Evolutionary conservation across 225 moss, liverwort and hornwort species (phyloP).

Genomic region (Physcomitrellopsis africana): DNA sequence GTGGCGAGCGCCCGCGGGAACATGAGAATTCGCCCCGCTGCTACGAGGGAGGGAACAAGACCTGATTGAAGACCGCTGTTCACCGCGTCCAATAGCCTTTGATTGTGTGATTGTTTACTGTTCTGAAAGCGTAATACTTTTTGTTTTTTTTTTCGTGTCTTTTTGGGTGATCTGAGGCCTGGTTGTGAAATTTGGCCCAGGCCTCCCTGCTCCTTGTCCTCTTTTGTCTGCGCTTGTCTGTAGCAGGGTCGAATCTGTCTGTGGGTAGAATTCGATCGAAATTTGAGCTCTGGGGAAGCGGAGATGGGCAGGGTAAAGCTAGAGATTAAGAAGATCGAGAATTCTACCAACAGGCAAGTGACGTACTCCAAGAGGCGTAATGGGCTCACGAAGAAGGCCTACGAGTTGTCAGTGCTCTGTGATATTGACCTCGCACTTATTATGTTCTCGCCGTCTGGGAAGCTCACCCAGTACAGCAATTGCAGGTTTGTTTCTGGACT

Average conservation of each 20-base stretch:
- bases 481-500: constrained; percentile 42
- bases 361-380: constrained; percentile 61
- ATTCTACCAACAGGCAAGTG: constrained; percentile 60
- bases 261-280: too few relatives aligned
- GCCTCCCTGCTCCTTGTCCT: too few relatives aligned
- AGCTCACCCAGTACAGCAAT: constrained; percentile 57
- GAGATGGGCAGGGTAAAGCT: constrained; percentile 62
- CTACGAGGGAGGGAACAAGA: too few relatives aligned
- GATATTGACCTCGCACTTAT: constrained; percentile 60
- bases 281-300: background rate
- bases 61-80: background rate
- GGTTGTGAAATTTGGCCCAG: too few relatives aligned
- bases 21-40: background rate
- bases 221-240: too few relatives aligned
- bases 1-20: background rate
- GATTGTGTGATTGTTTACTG: constrained; percentile 6
- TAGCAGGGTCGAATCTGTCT: too few relatives aligned
- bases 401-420: constrained; percentile 60
- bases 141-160: too few relatives aligned
- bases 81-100: constrained; percentile 1
- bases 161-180: too few relatives aligned
- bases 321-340: constrained; percentile 71
- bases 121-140: too few relatives aligned
- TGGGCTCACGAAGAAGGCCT: constrained; percentile 61
- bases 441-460: constrained; percentile 59